phyloP scores from a whole-genome alignment of 805 yeast species.

The Candida boidinii region DNA sequence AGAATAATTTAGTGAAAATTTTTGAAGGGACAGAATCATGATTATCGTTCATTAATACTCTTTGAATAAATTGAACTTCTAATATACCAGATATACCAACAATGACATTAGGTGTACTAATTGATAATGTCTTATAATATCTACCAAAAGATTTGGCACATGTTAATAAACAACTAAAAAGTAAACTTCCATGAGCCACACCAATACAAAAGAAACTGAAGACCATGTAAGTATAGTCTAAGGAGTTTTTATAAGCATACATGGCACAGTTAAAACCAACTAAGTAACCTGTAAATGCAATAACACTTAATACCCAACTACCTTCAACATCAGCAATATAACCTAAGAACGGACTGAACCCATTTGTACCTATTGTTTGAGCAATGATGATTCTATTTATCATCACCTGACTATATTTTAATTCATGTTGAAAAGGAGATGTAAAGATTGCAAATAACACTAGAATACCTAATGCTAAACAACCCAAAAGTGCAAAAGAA shows the following conservation, averaged over 20 bases:
- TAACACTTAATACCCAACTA: slow-evolving; percentile 56
- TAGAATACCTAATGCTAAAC: slow-evolving; percentile 23
- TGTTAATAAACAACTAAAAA: slow-evolving; percentile 61
- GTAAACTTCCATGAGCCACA: slow-evolving; percentile 59
- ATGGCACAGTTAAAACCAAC: slow-evolving; percentile 55
- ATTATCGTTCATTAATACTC: slow-evolving; percentile 16
- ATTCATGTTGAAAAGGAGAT: slow-evolving; percentile 47
- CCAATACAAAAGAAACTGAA: slow-evolving; percentile 54
- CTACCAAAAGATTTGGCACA: slow-evolving; percentile 74
- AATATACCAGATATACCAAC: slow-evolving; percentile 21
- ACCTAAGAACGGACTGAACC: slow-evolving; percentile 75
- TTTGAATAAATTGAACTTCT: slow-evolving; percentile 14
- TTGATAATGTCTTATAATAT: slow-evolving; percentile 63
- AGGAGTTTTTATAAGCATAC: slow-evolving; percentile 22
- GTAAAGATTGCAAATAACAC: slow-evolving; percentile 53
- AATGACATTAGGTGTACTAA: slow-evolving; percentile 64
- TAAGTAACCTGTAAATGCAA: slow-evolving; percentile 52
- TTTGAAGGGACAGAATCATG: too few relatives aligned
- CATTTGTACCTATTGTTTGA: slow-evolving; percentile 74
- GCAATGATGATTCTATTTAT: slow-evolving; percentile 67
- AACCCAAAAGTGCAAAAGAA: slow-evolving; percentile 18
- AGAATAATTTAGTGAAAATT: too few relatives aligned
- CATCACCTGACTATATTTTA: slow-evolving; percentile 54
- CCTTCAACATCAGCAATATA: slow-evolving; percentile 77
- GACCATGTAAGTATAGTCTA: slow-evolving; percentile 30